phyloP scores from a whole-genome alignment of 441 rosid genomes.

The Eutrema salsugineum region DNA sequence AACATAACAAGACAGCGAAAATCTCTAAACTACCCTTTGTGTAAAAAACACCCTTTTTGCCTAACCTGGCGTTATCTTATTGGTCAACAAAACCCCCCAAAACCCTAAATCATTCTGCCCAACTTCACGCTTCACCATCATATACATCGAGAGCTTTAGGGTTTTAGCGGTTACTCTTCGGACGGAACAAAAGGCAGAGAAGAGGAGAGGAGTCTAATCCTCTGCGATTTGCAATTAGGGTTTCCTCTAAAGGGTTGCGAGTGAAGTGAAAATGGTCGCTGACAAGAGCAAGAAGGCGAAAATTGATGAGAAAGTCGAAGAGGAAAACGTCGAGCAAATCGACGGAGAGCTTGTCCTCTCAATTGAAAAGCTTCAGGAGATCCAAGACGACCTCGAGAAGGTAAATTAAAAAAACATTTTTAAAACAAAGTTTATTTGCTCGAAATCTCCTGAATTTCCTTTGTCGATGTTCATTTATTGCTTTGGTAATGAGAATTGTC shows the following conservation, averaged over 20 bases:
- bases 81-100: constrained; percentile 20
- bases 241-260: neutral
- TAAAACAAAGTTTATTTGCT: neutral
- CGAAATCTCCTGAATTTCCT: neutral
- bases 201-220: neutral
- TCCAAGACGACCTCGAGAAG: constrained; percentile 94
- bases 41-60: neutral
- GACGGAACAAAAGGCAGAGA: neutral
- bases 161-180: constrained; percentile 22
- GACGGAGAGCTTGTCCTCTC: constrained; percentile 77
- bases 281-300: constrained; percentile 11
- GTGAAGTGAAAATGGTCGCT: neutral
- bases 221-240: constrained; percentile 14
- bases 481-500: neutral
- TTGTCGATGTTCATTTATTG: neutral
- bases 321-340: constrained; percentile 50
- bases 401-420: constrained; percentile 21
- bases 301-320: constrained; percentile 39
- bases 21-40: neutral
- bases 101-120: constrained; percentile 11
- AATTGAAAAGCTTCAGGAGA: constrained; percentile 89
- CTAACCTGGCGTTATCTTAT: neutral
- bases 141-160: constrained; percentile 19
- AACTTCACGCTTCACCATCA: constrained; percentile 3
- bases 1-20: neutral